Base-by-base conservation (phyloP, 148 eudicot genomes). In the Selenicereus undatus region DNA sequence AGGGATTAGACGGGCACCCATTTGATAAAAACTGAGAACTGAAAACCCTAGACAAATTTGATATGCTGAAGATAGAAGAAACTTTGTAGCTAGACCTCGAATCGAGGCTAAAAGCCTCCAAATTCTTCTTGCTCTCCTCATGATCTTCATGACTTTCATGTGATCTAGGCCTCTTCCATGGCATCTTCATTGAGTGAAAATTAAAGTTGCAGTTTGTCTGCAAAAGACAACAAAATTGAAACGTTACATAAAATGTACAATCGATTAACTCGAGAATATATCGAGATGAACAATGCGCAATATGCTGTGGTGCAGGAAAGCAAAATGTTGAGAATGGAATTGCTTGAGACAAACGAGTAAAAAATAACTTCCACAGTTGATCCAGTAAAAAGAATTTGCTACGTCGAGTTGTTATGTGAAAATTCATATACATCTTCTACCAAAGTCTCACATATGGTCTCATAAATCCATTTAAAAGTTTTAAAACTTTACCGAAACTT, bases 131-230 rank as follows among this genome's bases (percentile, higher is more conserved):
- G 26, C n/a, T 80, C 29, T 79, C n/a, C 36, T 24, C 43, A 1
- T 74, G 22, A 8, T 71, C 54, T 16, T 58, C 9, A 1, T 72
- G 45, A 35, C 18, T 71, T 8, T 27, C 77, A 18, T 32, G 36
- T 60, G 77, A 80, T 73, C 60, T 74, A 39, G 12, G 51, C 54
- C 77, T 80, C 72, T 60, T 80, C 72, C 77, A 73, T 43, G 82
- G 20, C 77, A 58, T 56, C 72, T 51, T 58, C 82, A 27, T 29
- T 27, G 27, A 13, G 17, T 11, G 2, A 66, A 22, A 22, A 39
- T 39, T 39, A 39, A 9, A 66, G 2, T 66, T 66, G 18, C 13
- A 5, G 26, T 66, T 13, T 66, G 14, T 12, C 71, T 26, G 18
- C 35, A 66, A 8, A n/a, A 66, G 13, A 66, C 35, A 66, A 27